phyloP scores from a whole-genome alignment of 192 early-diverging fungal genomes.

The Blastocladiella britannica region DNA sequence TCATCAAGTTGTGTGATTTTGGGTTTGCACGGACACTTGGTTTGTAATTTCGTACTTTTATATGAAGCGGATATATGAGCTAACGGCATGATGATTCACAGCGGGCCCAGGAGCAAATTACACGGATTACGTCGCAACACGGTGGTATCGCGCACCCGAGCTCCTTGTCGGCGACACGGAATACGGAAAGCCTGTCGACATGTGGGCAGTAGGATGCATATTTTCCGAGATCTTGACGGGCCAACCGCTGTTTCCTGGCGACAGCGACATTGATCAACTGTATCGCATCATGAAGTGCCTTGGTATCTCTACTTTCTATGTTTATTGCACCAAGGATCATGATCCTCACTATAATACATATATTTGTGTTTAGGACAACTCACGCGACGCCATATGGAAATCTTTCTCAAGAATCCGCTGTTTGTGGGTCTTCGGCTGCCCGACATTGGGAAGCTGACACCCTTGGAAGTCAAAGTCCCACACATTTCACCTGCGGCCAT shows the following conservation, averaged over 20 bases:
- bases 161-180: conserved; percentile 61
- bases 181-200: conserved; percentile 18
- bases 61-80: no score
- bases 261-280: conserved; percentile 41
- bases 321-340: not conserved
- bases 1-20: conserved; percentile 42
- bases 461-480: conserved; percentile 26
- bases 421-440: conserved; percentile 39
- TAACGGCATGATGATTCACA: no score
- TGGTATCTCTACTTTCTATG: conserved; percentile 8
- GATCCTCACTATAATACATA: no score
- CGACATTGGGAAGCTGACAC: conserved; percentile 29
- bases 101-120: conserved; percentile 43
- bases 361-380: conserved; percentile 26
- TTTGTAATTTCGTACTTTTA: no score
- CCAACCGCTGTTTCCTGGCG: conserved; percentile 68
- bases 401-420: conserved; percentile 35
- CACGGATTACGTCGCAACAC: conserved; percentile 98
- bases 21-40: conserved; percentile 40
- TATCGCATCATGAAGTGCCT: conserved; percentile 41
- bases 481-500: conserved; percentile 29
- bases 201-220: conserved; percentile 61
- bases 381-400: conserved; percentile 35
- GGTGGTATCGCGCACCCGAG: conserved; percentile 98
- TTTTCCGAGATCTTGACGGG: conserved; percentile 91